phyloP scores from a whole-genome alignment of 805 yeast species.

The Candida caryicola region DNA sequence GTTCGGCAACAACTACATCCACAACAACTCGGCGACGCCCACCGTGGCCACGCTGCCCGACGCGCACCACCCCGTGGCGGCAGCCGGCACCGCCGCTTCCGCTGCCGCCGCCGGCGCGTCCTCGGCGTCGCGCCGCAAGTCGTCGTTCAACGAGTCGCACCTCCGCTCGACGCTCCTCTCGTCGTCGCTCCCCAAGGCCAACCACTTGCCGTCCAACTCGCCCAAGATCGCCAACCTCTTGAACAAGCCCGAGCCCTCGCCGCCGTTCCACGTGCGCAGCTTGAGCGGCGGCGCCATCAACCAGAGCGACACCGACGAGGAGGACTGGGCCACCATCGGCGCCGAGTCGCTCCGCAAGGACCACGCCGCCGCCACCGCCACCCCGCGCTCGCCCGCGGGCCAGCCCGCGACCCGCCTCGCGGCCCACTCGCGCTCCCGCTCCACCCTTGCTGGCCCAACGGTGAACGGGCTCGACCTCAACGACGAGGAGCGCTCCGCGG shows the following conservation, averaged over 20 bases:
- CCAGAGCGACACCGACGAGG: conserved; percentile 86
- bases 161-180: conserved; percentile 42
- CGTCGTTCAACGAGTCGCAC: conserved; percentile 43
- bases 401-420: conserved; percentile 2
- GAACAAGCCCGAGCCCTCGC: conserved; percentile 8
- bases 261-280: not conserved
- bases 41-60: conserved; percentile 10
- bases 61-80: not conserved
- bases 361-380: conserved; percentile 11
- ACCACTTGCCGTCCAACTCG: conserved; percentile 6
- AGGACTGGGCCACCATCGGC: conserved; percentile 93
- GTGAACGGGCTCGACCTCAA: conserved; percentile 9
- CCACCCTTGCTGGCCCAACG: conserved; percentile 10
- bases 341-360: conserved; percentile 58
- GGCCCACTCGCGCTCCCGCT: conserved; percentile 8
- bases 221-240: conserved; percentile 13
- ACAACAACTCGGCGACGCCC: conserved; percentile 3
- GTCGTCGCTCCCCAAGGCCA: conserved; percentile 14
- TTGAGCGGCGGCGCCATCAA: conserved; percentile 5
- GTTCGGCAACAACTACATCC: conserved; percentile 15
- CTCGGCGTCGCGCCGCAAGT: conserved; percentile 26
- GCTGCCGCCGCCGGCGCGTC: conserved; percentile 2
- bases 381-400: conserved; percentile 10
- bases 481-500: conserved; percentile 52
- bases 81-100: conserved; percentile 10